Evolutionary conservation across 1,139 yeast genomes (phyloP), one percentile per base, ranked within the genome.

Genomic region (Geotrichum bryndzae): DNA sequence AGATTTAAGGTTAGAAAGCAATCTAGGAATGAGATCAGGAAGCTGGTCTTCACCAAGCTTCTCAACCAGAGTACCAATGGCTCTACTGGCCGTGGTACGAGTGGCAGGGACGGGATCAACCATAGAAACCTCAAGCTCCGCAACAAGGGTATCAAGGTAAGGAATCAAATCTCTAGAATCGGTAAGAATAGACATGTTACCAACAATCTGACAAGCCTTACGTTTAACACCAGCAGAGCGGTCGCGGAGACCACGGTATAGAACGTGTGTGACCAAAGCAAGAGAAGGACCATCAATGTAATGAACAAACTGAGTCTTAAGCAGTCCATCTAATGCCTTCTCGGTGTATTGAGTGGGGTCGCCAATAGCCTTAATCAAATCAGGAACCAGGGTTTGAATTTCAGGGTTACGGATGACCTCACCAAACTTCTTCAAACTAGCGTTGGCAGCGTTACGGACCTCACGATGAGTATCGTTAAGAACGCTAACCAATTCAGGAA

Each of bases 81-180:
- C 99, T 77, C 97, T 86, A 31, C 97, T 94, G 31, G 98, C 99
- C 46, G 97, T 95, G 1, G 98, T 95, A 74, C 99, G 85, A 0
- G 99, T 94, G 54, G 88, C 90, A 48, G 99, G 97, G 58, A 95
- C 99, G 1, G 99, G 99, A 71, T 95, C 99, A 62, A 95, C 97
- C 96, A 95, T 92, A 1, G 98, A 96, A 53, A 83, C 80, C 73
- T 94, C 97, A 64, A 95, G 83, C 69, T 91, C 97, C 15, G 84
- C 82, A 55, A 92, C 87, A 68, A 95, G 80, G 57, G 85, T 83
- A 31, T 84, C 82, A 69, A 95, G 79, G 75, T 95, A 94, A 33
- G 97, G 97, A 64, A 84, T 77, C 65, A 95, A 80, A 73, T 95
- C 99, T 67, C 83, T 85, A 29, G 90, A 81, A 68, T 92, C 98